phyloP scores from a whole-genome alignment of 495 filamentous ascomycete genomes.

The Aspergillus olivimuriae region DNA sequence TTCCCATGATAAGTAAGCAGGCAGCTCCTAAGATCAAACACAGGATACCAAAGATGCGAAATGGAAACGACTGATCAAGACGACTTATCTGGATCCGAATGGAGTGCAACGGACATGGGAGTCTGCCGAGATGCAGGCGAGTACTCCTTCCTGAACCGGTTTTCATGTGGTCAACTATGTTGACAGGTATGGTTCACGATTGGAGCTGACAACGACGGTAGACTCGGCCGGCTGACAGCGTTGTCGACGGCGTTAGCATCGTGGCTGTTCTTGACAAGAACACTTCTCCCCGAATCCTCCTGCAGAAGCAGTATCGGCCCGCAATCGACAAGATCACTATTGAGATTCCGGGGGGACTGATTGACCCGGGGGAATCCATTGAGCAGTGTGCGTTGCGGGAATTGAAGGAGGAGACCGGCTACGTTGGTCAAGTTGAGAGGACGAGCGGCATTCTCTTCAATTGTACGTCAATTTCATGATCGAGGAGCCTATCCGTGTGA shows the following conservation, averaged over 20 bases:
- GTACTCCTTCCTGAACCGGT: too few relatives aligned
- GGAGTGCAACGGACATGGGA: conserved; percentile 71
- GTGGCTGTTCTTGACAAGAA: conserved; percentile 77
- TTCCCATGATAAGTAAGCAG: background rate
- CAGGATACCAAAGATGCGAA: conserved; percentile 54
- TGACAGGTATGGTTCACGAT: background rate
- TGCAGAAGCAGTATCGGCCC: conserved; percentile 85
- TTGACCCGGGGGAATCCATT: conserved; percentile 74
- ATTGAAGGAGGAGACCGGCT: conserved; percentile 91
- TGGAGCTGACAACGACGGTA: background rate
- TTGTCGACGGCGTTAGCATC: conserved; percentile 86
- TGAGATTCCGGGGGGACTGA: conserved; percentile 79
- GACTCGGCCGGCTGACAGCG: conserved; percentile 61
- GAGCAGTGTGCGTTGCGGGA: conserved; percentile 78
- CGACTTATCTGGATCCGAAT: conserved; percentile 66
- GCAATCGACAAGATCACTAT: conserved; percentile 71
- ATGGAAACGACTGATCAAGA: conserved; percentile 67
- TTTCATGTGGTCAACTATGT: background rate
- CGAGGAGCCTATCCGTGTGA: background rate
- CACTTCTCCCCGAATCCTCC: conserved; percentile 64
- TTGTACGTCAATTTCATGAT: too few relatives aligned
- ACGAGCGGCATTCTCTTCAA: conserved; percentile 78
- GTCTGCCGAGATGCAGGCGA: conserved; percentile 62
- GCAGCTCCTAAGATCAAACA: background rate
- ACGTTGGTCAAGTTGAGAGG: conserved; percentile 61